Evolutionary conservation across 2,329 filamentous ascomycete species (phyloP).

Genomic region (Penicillium capsulatum): DNA sequence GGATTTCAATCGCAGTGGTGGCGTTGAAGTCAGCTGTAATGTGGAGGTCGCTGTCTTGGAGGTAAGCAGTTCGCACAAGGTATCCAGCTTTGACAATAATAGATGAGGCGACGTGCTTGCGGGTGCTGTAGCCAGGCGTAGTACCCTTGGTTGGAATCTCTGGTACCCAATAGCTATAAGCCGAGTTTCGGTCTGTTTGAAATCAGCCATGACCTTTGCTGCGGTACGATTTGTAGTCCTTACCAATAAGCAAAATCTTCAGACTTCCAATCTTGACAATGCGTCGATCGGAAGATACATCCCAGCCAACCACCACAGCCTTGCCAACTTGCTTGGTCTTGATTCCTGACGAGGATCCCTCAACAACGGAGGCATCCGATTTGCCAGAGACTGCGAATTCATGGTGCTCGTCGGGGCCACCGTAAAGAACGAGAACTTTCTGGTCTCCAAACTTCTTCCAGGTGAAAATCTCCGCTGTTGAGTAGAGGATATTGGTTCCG

Average conservation of each 20-base stretch:
- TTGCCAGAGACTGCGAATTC: conserved; percentile 37
- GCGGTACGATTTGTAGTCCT: conserved; percentile 12
- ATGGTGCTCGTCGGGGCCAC: conserved; percentile 38
- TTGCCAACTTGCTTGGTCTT: conserved; percentile 27
- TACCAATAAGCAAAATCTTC: conserved; percentile 54
- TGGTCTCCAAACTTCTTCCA: conserved; percentile 57
- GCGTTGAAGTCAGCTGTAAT: conserved; percentile 69
- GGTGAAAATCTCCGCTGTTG: conserved; percentile 44
- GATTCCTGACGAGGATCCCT: conserved; percentile 32
- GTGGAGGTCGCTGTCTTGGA: conserved; percentile 54
- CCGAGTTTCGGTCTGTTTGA: conserved; percentile 48
- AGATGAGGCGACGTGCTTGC: conserved; percentile 29
- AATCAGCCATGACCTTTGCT: conserved; percentile 8
- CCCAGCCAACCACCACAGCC: conserved; percentile 47
- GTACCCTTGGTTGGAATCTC: conserved; percentile 30
- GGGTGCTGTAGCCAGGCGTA: conserved; percentile 29
- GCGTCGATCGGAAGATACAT: conserved; percentile 48
- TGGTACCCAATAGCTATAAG: conserved; percentile 45
- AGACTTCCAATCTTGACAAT: conserved; percentile 43
- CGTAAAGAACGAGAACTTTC: conserved; percentile 46
- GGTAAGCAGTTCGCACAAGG: conserved; percentile 46
- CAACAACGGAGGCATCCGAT: conserved; percentile 26
- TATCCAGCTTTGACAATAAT: conserved; percentile 44
- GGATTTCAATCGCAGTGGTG: conserved; percentile 64
- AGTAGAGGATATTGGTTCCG: conserved; percentile 41